Evolutionary conservation across 2,329 filamentous ascomycete species (phyloP).

Genomic region (Exophiala alcalophila): DNA sequence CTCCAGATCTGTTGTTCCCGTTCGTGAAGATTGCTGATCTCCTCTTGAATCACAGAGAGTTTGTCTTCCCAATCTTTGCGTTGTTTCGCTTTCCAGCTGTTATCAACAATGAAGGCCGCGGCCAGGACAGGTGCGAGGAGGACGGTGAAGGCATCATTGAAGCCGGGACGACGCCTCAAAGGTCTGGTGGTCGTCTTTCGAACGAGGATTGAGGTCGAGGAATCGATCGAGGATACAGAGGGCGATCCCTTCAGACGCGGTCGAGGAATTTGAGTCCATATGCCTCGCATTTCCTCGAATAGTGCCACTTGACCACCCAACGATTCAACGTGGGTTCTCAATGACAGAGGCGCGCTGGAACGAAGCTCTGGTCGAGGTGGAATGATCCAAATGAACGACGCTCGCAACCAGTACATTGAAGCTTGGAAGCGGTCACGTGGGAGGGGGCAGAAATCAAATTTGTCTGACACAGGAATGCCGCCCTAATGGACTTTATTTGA

Average conservation of each 20-base stretch:
- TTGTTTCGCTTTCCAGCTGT: constrained; percentile 27
- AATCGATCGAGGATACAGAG: constrained; percentile 9
- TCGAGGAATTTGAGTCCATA: constrained; percentile 27
- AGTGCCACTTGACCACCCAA: constrained; percentile 5
- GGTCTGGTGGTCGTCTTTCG: constrained; percentile 24
- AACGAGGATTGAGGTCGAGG: constrained; percentile 12
- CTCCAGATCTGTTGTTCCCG: constrained; percentile 21
- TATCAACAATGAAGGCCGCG: constrained; percentile 27
- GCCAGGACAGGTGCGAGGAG: constrained; percentile 27
- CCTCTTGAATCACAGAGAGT: constrained; percentile 22
- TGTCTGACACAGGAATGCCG: too few species aligned
- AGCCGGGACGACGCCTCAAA: constrained; percentile 20
- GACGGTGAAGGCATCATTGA: constrained; percentile 28
- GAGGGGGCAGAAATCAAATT: not conserved
- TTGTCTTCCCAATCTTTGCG: constrained; percentile 29
- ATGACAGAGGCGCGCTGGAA: not conserved
- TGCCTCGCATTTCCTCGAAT: constrained; percentile 23
- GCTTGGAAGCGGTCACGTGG: constrained; percentile 5
- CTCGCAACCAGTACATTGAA: not conserved
- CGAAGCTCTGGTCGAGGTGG: constrained; percentile 8
- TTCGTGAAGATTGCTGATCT: constrained; percentile 23
- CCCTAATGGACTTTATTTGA: too few species aligned
- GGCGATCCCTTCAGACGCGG: constrained; percentile 20
- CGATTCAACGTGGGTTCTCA: constrained; percentile 4
- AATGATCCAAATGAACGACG: constrained; percentile 2